phyloP scores from a whole-genome alignment of 192 early-diverging fungal species.

The Thoreauomyces humboldtii region DNA sequence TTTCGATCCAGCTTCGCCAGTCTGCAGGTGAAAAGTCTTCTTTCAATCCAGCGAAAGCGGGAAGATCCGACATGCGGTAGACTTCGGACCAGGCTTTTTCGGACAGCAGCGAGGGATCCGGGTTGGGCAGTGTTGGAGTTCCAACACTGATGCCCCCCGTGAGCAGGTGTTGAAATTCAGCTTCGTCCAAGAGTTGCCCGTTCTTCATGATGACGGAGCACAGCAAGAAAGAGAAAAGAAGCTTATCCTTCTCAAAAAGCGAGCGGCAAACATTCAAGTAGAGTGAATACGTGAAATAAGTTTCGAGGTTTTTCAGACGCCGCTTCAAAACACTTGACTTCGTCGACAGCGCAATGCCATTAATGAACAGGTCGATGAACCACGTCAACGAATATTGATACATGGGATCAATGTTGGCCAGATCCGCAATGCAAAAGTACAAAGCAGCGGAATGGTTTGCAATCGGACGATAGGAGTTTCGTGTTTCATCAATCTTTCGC shows the following conservation, averaged over 20 bases:
- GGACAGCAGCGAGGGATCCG: slow-evolving; percentile 48
- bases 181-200: slow-evolving; percentile 47
- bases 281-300: slow-evolving; percentile 64
- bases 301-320: slow-evolving; percentile 60
- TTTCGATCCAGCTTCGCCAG: slow-evolving; percentile 48
- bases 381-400: slow-evolving; percentile 67
- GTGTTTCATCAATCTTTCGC: slow-evolving; percentile 64
- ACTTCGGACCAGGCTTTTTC: slow-evolving; percentile 61
- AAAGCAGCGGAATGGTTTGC: slow-evolving; percentile 60
- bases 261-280: slow-evolving; percentile 65
- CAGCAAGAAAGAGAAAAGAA: slow-evolving; percentile 62
- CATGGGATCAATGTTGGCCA: slow-evolving; percentile 69
- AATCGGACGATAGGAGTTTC: slow-evolving; percentile 65
- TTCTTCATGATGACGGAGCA: slow-evolving; percentile 55
- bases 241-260: slow-evolving; percentile 69
- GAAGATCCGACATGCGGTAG: slow-evolving; percentile 46
- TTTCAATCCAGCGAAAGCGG: slow-evolving; percentile 50
- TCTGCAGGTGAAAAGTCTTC: slow-evolving; percentile 51
- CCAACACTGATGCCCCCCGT: slow-evolving; percentile 58
- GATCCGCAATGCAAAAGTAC: slow-evolving; percentile 67
- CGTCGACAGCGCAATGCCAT: slow-evolving; percentile 46
- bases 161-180: slow-evolving; percentile 51
- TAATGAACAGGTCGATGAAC: slow-evolving; percentile 65
- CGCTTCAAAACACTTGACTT: slow-evolving; percentile 62
- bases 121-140: slow-evolving; percentile 38